Percentiles rank a stretch among this genome's conserved stretches.
These are phyloP conservation scores for Pholiota molesta DNA, from an alignment of 768 basidiomycete species.

Conservation along the genomic window DNA sequence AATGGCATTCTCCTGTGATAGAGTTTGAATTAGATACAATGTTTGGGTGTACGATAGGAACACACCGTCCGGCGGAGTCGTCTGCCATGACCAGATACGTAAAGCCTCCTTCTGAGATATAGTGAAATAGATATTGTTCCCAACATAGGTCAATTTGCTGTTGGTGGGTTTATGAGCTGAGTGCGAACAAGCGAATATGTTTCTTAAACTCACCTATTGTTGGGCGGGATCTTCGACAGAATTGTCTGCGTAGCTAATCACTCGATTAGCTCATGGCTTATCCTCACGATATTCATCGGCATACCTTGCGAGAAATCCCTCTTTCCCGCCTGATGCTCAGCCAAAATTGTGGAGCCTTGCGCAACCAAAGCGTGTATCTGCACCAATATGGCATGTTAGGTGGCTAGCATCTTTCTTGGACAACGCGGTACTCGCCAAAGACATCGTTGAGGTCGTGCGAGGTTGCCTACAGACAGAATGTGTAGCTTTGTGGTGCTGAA, in stretches of 20 bases:
- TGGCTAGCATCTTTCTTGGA: no score
- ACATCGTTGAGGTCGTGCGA: not conserved
- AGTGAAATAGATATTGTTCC: constrained; percentile 95
- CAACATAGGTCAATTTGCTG: constrained; percentile 87
- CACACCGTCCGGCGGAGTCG: constrained; percentile 86
- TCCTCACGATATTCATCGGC: constrained; percentile 15
- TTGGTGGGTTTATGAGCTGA: constrained; percentile 20
- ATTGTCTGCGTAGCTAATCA: constrained; percentile 80
- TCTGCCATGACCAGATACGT: constrained; percentile 95
- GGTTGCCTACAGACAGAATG: not conserved
- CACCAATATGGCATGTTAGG: no score
- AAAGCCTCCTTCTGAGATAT: constrained; percentile 86
- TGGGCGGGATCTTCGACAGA: constrained; percentile 93
- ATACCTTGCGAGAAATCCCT: constrained; percentile 90
- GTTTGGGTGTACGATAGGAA: constrained; percentile 10
- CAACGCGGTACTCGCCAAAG: not conserved
- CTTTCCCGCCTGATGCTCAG: constrained; percentile 80
- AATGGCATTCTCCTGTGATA: constrained; percentile 83
- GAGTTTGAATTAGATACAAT: constrained; percentile 2
- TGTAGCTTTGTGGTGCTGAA: not conserved
- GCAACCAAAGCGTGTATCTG: constrained; percentile 89
- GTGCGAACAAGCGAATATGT: not conserved
- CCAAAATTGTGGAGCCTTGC: constrained; percentile 77
- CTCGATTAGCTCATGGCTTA: not conserved
- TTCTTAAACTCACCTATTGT: constrained; percentile 53